A percentile compares a stretch with the other conserved stretches of the same genome.
phyloP scores from a whole-genome alignment of 2,329 filamentous ascomycete genomes.

The Paracorniculantispora psalliotae region DNA sequence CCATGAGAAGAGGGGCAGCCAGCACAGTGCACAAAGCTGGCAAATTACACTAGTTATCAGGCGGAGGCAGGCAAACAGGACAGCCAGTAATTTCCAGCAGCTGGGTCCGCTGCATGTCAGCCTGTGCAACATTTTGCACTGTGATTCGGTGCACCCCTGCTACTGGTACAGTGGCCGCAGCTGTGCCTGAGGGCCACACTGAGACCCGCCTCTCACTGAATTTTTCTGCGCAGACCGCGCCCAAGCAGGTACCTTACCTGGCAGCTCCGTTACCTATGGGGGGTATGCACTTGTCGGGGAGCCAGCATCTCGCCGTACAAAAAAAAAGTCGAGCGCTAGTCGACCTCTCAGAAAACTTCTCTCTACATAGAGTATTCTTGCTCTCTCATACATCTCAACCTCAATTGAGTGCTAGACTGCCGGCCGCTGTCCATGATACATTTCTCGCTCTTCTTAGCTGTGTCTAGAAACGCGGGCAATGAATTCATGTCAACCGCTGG shows the following conservation, averaged over 20 bases:
- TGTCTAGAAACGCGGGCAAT: neutral
- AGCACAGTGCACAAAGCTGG: slow-evolving; percentile 7
- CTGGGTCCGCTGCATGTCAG: neutral
- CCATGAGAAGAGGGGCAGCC: slow-evolving; percentile 13
- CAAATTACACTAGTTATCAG: neutral
- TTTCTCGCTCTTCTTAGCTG: neutral
- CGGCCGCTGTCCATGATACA: neutral
- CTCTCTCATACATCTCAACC: neutral
- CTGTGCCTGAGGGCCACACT: neutral
- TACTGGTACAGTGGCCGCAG: slow-evolving; percentile 6
- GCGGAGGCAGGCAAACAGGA: neutral
- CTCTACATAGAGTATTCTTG: neutral
- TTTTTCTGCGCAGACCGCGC: neutral
- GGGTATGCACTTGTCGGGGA: slow-evolving; percentile 10
- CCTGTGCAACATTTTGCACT: slow-evolving; percentile 7
- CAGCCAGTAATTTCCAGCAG: neutral
- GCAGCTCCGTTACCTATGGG: neutral
- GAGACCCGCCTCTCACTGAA: neutral
- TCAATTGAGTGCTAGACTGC: neutral
- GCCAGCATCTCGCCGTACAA: neutral
- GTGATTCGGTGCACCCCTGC: neutral
- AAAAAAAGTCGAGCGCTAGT: neutral
- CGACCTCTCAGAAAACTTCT: neutral
- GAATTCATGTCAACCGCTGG: neutral
- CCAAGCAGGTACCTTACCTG: slow-evolving; percentile 1